Conservation (phyloP, 2,329 filamentous ascomycete genomes). For the Fusarium solani-melongenae region DNA sequence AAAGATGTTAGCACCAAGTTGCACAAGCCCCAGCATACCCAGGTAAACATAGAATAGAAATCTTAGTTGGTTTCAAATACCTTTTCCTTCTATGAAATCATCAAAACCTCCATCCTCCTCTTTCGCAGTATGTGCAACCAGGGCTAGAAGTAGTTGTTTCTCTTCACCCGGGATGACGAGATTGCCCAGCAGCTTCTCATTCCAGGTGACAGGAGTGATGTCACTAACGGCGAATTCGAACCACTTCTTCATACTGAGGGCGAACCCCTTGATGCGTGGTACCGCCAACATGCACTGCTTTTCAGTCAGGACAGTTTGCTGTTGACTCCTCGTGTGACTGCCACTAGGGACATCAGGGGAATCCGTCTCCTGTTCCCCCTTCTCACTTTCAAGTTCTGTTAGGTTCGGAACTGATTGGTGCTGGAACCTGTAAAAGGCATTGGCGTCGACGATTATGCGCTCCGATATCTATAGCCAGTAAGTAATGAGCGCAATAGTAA, state of each 20-base stretch:
- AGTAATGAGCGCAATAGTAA: not conserved
- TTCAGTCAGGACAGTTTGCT: not conserved
- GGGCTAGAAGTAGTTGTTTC: not conserved
- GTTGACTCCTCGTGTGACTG: not conserved
- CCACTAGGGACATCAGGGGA: not conserved
- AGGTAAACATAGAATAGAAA: not conserved
- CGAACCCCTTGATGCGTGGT: slow-evolving; percentile 6
- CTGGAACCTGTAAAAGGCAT: not conserved
- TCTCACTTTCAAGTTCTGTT: not conserved
- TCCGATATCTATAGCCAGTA: not conserved
- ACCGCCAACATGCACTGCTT: slow-evolving; percentile 13
- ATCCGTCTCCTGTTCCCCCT: not conserved
- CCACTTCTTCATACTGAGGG: slow-evolving; percentile 13
- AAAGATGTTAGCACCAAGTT: not conserved
- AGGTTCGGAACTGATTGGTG: not conserved
- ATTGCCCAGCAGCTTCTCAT: not conserved
- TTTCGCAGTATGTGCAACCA: not conserved
- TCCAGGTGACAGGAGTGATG: slow-evolving; percentile 6
- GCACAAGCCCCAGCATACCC: accelerated
- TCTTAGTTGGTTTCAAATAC: not conserved
- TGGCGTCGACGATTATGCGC: not conserved
- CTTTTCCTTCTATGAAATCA: slow-evolving; percentile 1
- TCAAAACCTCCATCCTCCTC: not conserved
- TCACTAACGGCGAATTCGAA: slow-evolving; percentile 12
- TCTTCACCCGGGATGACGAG: slow-evolving; percentile 14